Percentiles rank a stretch among this genome's conserved stretches.
Conservation (phyloP, 1,284 basidiomycete species). For the Trichosporon coremiiforme region DNA sequence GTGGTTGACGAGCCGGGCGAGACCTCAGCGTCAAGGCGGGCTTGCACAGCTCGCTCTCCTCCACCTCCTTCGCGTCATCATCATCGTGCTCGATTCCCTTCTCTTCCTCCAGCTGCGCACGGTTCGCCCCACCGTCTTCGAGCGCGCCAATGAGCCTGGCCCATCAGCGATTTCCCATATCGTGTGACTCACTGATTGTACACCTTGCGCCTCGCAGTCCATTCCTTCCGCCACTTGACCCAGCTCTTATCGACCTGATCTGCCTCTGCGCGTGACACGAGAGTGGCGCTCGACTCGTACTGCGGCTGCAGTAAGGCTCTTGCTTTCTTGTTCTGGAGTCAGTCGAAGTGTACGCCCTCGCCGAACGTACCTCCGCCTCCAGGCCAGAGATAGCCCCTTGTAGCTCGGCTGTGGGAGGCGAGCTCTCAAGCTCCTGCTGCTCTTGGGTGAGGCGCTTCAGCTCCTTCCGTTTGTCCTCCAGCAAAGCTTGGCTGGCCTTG, state of each 20-base stretch:
- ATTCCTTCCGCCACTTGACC: constrained; percentile 52
- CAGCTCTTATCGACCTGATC: constrained; percentile 51
- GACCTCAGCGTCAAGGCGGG: neutral
- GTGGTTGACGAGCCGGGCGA: constrained; percentile 2
- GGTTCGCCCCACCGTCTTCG: constrained; percentile 36
- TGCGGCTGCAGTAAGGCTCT: constrained; percentile 37
- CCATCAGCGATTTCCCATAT: neutral
- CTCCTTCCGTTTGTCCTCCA: constrained; percentile 66
- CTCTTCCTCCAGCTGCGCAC: constrained; percentile 47
- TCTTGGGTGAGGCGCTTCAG: constrained; percentile 64
- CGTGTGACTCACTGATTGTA: constrained; percentile 49
- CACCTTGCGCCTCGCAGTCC: constrained; percentile 48
- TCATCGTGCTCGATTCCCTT: constrained; percentile 50
- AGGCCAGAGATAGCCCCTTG: constrained; percentile 41
- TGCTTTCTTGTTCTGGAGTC: constrained; percentile 42
- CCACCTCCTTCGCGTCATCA: constrained; percentile 44
- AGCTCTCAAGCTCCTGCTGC: constrained; percentile 64
- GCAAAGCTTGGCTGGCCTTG: constrained; percentile 63
- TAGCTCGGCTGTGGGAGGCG: constrained; percentile 71
- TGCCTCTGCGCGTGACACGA: constrained; percentile 44
- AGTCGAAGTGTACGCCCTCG: neutral
- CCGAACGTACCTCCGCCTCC: constrained; percentile 40
- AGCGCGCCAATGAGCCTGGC: constrained; percentile 44
- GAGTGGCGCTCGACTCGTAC: constrained; percentile 31
- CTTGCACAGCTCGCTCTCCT: constrained; percentile 48